These are phyloP conservation scores for Suhomyces anneliseae DNA, from an alignment of 1,139 yeast species.

Conservation along the genomic window DNA sequence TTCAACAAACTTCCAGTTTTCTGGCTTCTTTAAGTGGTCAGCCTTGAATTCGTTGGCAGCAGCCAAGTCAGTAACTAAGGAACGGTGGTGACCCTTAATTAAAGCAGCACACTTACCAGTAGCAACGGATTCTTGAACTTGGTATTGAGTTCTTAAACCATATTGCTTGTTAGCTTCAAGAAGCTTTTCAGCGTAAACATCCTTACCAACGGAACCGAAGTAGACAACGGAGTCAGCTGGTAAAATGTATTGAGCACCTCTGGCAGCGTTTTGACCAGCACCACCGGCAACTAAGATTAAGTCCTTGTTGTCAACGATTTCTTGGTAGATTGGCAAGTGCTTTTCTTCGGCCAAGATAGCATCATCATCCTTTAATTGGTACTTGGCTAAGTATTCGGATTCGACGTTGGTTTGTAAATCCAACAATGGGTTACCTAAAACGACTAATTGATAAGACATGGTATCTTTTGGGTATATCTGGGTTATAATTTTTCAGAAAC, in stretches of 20 bases:
- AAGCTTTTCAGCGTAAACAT: conserved; percentile 80
- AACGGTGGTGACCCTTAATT: conserved; percentile 84
- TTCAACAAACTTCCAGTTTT: conserved; percentile 87
- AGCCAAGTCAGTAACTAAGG: conserved; percentile 91
- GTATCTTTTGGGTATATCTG: background rate
- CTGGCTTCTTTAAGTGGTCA: conserved; percentile 81
- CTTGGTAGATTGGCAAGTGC: conserved; percentile 84
- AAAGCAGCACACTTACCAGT: conserved; percentile 99
- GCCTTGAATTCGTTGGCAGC: conserved; percentile 98
- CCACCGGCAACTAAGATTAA: conserved; percentile 93
- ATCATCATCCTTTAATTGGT: conserved; percentile 85
- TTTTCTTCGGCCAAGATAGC: conserved; percentile 90
- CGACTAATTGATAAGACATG: conserved; percentile 47
- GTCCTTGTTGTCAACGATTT: conserved; percentile 60
- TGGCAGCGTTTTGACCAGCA: conserved; percentile 98
- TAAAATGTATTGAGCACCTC: conserved; percentile 94
- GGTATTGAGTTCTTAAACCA: conserved; percentile 86
- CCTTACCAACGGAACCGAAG: conserved; percentile 96
- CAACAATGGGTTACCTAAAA: conserved; percentile 67
- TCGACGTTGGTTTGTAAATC: conserved; percentile 85
- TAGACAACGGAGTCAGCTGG: conserved; percentile 84
- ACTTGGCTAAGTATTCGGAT: conserved; percentile 69
- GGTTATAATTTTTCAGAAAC: no score
- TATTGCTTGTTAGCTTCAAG: conserved; percentile 80
- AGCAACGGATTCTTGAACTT: conserved; percentile 69